phyloP scores from a whole-genome alignment of 2,329 filamentous ascomycete species.

The Fusarium sp. region DNA sequence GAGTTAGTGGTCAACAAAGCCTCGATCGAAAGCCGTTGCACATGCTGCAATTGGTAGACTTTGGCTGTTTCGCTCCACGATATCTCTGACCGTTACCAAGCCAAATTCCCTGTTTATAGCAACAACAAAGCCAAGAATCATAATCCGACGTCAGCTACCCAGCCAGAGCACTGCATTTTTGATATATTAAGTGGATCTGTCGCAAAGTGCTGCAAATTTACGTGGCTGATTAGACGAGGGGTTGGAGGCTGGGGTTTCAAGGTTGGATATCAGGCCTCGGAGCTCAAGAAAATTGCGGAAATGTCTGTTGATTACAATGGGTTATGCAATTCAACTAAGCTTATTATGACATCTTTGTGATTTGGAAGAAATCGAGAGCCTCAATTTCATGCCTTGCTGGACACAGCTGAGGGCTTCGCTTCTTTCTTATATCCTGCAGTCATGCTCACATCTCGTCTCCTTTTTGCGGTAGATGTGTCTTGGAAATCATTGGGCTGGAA shows the following conservation, averaged over 20 bases:
- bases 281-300: background rate
- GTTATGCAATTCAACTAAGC: background rate
- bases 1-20: constrained; percentile 9
- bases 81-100: constrained; percentile 24
- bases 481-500: constrained; percentile 1
- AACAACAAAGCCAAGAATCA: constrained; percentile 25
- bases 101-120: constrained; percentile 34
- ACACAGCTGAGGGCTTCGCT: background rate
- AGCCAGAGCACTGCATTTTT: constrained; percentile 19
- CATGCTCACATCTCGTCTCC: constrained; percentile 20
- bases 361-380: background rate
- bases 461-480: constrained; percentile 12
- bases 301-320: background rate
- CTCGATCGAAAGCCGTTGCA: background rate
- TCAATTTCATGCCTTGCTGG: background rate
- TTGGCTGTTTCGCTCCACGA: constrained; percentile 16
- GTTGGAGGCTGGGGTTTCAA: constrained; percentile 34
- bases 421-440: background rate
- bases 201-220: constrained; percentile 36
- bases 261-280: background rate
- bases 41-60: constrained; percentile 6
- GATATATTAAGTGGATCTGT: constrained; percentile 21
- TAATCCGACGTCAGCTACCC: constrained; percentile 28
- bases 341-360: background rate
- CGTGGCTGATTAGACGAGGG: constrained; percentile 42